A percentile compares a stretch with the other conserved stretches of the same genome.
Conservation (phyloP, 352 stramenopile species). For the Blastocystis hominis region DNA sequence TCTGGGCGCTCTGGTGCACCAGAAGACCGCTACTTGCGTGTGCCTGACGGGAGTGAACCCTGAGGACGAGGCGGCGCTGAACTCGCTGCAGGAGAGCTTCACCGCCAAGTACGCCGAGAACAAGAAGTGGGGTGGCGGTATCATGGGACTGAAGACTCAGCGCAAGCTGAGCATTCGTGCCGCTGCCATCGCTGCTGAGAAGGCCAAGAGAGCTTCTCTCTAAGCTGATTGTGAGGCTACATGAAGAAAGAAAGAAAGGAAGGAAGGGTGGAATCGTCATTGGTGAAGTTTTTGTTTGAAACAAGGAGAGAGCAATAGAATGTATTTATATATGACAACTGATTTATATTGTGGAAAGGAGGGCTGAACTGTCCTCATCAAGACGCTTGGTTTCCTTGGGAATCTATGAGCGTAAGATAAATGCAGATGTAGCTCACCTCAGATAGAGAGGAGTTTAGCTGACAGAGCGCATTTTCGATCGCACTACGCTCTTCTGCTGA, state of each 20-base stretch:
- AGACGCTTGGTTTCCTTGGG: not conserved
- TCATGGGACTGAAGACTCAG: slow-evolving; percentile 99
- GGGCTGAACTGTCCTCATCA: too few relatives aligned
- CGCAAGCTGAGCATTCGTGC: slow-evolving; percentile 94
- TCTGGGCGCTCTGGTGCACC: slow-evolving; percentile 91
- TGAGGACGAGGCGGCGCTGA: slow-evolving; percentile 90
- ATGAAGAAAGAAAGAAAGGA: too few relatives aligned
- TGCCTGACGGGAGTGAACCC: slow-evolving; percentile 88
- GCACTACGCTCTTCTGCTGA: not conserved
- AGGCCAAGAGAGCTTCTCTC: slow-evolving; percentile 84
- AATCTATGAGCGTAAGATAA: not conserved
- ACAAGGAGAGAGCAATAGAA: not conserved
- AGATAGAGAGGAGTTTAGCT: not conserved
- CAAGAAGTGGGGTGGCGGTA: slow-evolving; percentile 94
- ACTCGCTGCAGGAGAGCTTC: slow-evolving; percentile 81
- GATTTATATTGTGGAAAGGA: too few relatives aligned
- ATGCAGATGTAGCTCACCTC: not conserved
- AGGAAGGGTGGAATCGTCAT: not conserved
- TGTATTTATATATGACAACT: too few relatives aligned
- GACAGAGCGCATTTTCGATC: not conserved
- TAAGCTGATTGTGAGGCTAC: not conserved
- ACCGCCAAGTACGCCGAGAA: slow-evolving; percentile 94
- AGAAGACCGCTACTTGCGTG: slow-evolving; percentile 90
- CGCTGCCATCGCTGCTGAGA: slow-evolving; percentile 88
- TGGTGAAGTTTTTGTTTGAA: not conserved